Percentiles rank a stretch among this genome's conserved stretches.
phyloP scores from a whole-genome alignment of 164 flowering plant genomes.

The Amborella trichopoda region DNA sequence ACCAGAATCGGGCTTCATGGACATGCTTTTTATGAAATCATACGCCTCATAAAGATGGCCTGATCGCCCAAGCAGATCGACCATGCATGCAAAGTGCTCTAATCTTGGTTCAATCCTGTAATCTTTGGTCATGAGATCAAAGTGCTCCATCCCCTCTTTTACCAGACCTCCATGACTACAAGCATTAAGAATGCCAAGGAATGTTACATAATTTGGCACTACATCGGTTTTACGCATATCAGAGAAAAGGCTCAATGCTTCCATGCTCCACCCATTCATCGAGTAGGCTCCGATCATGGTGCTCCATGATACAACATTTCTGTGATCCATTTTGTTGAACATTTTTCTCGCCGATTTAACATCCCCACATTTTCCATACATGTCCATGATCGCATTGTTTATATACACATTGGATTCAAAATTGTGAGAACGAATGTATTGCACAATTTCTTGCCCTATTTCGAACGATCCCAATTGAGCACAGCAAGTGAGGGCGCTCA shows the following conservation, averaged over 20 bases:
- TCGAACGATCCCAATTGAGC: conserved; percentile 27
- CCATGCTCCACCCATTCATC: conserved; percentile 24
- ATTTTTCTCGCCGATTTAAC: conserved; percentile 18
- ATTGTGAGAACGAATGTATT: too few species aligned
- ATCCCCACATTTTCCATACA: conserved; percentile 29
- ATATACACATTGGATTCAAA: conserved; percentile 6
- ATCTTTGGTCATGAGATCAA: conserved; percentile 21
- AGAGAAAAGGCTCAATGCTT: conserved; percentile 22
- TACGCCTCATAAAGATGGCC: conserved; percentile 35
- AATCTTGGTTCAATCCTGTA: conserved; percentile 17
- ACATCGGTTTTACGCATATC: conserved; percentile 22
- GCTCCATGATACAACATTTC: conserved; percentile 37
- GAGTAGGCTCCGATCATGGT: conserved; percentile 33
- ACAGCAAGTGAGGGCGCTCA: conserved; percentile 25
- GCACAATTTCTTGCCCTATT: too few species aligned
- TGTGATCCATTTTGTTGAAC: conserved; percentile 20
- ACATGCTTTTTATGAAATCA: conserved; percentile 24
- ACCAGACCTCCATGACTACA: conserved; percentile 39
- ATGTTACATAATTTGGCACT: conserved; percentile 27
- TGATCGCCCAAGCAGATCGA: conserved; percentile 36
- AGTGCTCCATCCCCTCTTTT: conserved; percentile 20
- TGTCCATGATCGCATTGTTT: conserved; percentile 14
- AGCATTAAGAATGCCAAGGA: conserved; percentile 27
- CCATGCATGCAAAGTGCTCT: conserved; percentile 43
- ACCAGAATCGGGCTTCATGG: conserved; percentile 24